Evolutionary conservation across 352 stramenopile genomes (phyloP).

Genomic region (Elongisporangium senticosum): DNA sequence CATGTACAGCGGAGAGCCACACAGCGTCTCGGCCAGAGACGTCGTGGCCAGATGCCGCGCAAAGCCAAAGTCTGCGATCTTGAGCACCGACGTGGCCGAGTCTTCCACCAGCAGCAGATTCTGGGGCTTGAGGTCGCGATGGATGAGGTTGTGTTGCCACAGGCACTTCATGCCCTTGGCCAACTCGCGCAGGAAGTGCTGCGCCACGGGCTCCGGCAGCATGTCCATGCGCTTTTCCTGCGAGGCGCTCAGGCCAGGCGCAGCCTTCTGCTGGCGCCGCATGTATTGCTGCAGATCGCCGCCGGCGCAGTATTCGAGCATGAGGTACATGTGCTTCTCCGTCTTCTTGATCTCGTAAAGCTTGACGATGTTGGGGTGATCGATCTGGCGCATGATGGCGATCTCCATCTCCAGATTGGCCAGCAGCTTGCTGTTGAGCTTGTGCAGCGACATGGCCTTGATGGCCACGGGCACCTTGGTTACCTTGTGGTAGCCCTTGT

Average conservation of each 20-base stretch:
- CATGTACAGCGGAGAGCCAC: constrained; percentile 96
- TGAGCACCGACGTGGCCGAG: constrained; percentile 42
- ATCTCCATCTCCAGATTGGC: constrained; percentile 97
- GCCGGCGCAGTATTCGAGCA: constrained; percentile 95
- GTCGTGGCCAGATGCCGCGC: constrained; percentile 89
- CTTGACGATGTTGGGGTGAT: constrained; percentile 95
- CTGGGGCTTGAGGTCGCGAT: constrained; percentile 93
- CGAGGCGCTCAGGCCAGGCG: background rate
- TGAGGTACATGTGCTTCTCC: constrained; percentile 93
- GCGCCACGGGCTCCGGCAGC: constrained; percentile 32
- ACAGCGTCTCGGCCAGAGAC: constrained; percentile 94
- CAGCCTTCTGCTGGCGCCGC: constrained; percentile 39
- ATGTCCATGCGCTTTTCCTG: constrained; percentile 2
- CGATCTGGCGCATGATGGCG: constrained; percentile 92
- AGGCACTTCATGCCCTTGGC: constrained; percentile 70
- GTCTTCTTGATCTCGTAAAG: constrained; percentile 96
- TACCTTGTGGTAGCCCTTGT: constrained; percentile 76
- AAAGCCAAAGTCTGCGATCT: constrained; percentile 96
- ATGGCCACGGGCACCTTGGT: constrained; percentile 85
- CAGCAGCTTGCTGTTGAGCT: constrained; percentile 93
- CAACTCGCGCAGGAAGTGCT: constrained; percentile 62
- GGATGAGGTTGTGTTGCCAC: constrained; percentile 78
- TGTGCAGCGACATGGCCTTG: constrained; percentile 92
- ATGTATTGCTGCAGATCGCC: constrained; percentile 96
- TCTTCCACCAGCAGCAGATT: constrained; percentile 91